phyloP scores from a whole-genome alignment of 2,329 filamentous ascomycete species.

The Raffaelea albimanens region DNA sequence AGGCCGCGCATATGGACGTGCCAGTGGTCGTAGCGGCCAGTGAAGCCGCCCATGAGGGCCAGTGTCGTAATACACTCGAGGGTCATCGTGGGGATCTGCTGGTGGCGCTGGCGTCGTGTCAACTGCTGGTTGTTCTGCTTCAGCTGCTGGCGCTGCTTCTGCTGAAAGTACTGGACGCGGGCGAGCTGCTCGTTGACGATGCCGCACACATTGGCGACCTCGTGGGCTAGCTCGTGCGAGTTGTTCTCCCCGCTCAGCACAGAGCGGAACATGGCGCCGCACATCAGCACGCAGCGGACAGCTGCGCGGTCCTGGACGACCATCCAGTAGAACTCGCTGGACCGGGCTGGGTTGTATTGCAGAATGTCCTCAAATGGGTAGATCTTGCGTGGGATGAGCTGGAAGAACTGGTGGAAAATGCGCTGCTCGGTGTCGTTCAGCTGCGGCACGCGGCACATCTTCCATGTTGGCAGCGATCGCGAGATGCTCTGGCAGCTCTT shows the following conservation, averaged over 20 bases:
- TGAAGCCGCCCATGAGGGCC: slow-evolving; percentile 21
- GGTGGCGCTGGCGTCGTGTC: not conserved
- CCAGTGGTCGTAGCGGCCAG: slow-evolving; percentile 27
- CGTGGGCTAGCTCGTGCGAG: slow-evolving; percentile 11
- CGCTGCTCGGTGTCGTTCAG: slow-evolving; percentile 18
- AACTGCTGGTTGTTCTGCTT: slow-evolving; percentile 1
- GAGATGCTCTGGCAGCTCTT: slow-evolving; percentile 6
- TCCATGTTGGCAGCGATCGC: slow-evolving; percentile 10
- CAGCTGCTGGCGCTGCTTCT: not conserved
- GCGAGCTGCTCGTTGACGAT: slow-evolving; percentile 13
- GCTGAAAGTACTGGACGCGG: not conserved
- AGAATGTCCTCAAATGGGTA: slow-evolving; percentile 24
- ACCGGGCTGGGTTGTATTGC: slow-evolving; percentile 20
- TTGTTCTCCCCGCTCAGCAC: slow-evolving; percentile 13
- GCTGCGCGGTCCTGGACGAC: slow-evolving; percentile 17
- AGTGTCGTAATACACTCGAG: slow-evolving; percentile 23
- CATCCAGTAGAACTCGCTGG: slow-evolving; percentile 17
- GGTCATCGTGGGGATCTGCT: slow-evolving; percentile 14
- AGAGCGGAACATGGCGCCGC: slow-evolving; percentile 18
- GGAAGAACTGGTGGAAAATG: slow-evolving; percentile 20
- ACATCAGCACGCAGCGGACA: slow-evolving; percentile 21
- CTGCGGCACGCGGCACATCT: slow-evolving; percentile 9
- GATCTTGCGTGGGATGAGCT: slow-evolving; percentile 18
- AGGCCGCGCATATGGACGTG: slow-evolving; percentile 27
- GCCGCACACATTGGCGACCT: slow-evolving; percentile 13